Base-by-base conservation (phyloP, 371 early-diverging fungal genomes). In the Haplosporangium sp. region DNA sequence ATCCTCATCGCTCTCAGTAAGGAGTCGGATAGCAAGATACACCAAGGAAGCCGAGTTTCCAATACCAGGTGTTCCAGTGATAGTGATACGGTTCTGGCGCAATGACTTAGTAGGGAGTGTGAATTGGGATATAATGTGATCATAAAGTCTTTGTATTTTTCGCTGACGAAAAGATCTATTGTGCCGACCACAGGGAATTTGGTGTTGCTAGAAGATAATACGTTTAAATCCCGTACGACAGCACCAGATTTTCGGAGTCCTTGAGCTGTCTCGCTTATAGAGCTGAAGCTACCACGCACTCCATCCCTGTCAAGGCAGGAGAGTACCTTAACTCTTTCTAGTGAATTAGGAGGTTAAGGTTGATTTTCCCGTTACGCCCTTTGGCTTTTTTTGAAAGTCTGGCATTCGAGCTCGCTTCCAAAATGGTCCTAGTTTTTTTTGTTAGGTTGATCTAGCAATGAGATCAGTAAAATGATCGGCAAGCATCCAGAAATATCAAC, bases 1-100 rank as follows among this genome's bases (percentile, higher is more conserved):
- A 53, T 65, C 48, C 37, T 70, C 70, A 27, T 50, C 6, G 57
- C 66, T 61, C 44, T 34, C 45, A 34, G 57, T 56, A 65, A 75
- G 70, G 62, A 69, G 68, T 37, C 69, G 61, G 56, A 75, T 69
- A 61, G 70, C 20, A 53, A 75, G 66, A 66, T 75, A 75, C 42
- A 75, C 66, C 0, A 75, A 66, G 42, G 69, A 75, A 44, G 59
- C 69, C 39, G 70, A 75, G 40, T 69, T 69, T 2, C 75, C 69
- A 61, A 74, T 74, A 4, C 75, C 75, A 15, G 76, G 53, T 66
- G 70, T 76, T 44, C 75, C 69, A 13, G 70, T 69, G 40, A 75
- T 10, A 3, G 1, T 15, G 37, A 56, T n/a, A 37, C 57, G 57
- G 35, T 56, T 56, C 27, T 37, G 38, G 35, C 10, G 35, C 37